Conservation (phyloP, 2,329 filamentous ascomycete genomes). For the Incumbomyces delicatus region DNA sequence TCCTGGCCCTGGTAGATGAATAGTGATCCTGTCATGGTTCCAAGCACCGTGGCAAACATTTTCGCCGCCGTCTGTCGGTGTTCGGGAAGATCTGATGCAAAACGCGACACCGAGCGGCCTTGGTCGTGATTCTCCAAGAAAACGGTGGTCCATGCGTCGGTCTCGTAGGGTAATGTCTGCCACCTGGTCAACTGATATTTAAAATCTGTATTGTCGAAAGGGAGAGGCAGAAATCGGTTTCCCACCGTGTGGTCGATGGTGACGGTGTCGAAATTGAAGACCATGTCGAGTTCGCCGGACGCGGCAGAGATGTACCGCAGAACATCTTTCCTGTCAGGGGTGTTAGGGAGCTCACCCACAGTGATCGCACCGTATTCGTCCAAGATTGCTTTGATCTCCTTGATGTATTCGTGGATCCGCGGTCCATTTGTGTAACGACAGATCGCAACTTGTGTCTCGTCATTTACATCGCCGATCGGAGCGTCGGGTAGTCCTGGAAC, state of each 20-base stretch:
- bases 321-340: conserved; percentile 48
- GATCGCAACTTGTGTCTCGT: conserved; percentile 40
- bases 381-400: conserved; percentile 54
- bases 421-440: conserved; percentile 57
- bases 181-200: conserved; percentile 41
- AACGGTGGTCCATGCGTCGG: conserved; percentile 45
- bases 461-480: conserved; percentile 39
- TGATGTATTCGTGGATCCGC: conserved; percentile 56
- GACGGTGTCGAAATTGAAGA: conserved; percentile 58
- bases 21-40: conserved; percentile 42
- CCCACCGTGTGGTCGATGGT: conserved; percentile 45
- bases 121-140: conserved; percentile 59
- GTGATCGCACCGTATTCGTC: conserved; percentile 55
- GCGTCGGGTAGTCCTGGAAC: conserved; percentile 46
- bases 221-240: conserved; percentile 41
- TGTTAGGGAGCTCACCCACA: conserved; percentile 59
- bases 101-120: conserved; percentile 45
- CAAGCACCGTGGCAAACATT: conserved; percentile 42
- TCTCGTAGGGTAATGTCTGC: conserved; percentile 43
- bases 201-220: conserved; percentile 40
- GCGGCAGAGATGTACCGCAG: conserved; percentile 49
- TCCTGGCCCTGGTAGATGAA: conserved; percentile 54
- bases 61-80: conserved; percentile 40
- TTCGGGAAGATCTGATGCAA: conserved; percentile 36
- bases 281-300: conserved; percentile 51